Evolutionary conservation across 164 flowering plant genomes (phyloP).

Genomic region (Vitis rupestris): DNA sequence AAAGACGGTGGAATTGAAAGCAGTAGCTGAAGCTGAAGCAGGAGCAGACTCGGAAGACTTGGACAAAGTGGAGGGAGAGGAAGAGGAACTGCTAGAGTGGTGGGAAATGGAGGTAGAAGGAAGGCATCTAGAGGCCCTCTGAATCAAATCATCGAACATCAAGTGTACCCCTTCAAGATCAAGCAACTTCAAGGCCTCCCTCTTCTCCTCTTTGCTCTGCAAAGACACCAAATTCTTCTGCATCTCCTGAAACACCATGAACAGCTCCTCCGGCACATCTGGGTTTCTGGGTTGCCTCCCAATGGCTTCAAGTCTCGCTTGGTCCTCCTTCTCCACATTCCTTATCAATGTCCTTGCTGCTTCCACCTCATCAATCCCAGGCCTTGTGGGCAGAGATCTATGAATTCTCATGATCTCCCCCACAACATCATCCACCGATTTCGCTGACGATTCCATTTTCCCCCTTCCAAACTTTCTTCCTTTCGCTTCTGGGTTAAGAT

Average conservation of each 20-base stretch:
- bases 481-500: no score
- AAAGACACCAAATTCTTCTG: constrained; percentile 27
- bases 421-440: constrained; percentile 40
- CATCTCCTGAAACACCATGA: constrained; percentile 39
- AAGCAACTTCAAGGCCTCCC: constrained; percentile 41
- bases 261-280: constrained; percentile 42
- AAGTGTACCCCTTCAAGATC: constrained; percentile 40
- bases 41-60: neutral
- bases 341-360: constrained; percentile 53
- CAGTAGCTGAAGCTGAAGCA: constrained; percentile 5
- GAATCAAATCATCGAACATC: constrained; percentile 41
- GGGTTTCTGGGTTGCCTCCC: constrained; percentile 22
- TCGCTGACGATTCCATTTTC: neutral
- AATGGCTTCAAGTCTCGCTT: constrained; percentile 46
- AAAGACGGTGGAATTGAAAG: no score
- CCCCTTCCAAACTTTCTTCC: neutral
- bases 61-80: constrained; percentile 12
- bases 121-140: constrained; percentile 53
- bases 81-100: constrained; percentile 7
- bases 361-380: constrained; percentile 60
- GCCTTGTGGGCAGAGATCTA: constrained; percentile 65
- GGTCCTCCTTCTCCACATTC: constrained; percentile 68
- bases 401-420: constrained; percentile 69
- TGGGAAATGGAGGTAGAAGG: constrained; percentile 24
- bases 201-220: constrained; percentile 37